Conservation (phyloP, 1,284 basidiomycete species). For the Sporisorium reilianum region DNA sequence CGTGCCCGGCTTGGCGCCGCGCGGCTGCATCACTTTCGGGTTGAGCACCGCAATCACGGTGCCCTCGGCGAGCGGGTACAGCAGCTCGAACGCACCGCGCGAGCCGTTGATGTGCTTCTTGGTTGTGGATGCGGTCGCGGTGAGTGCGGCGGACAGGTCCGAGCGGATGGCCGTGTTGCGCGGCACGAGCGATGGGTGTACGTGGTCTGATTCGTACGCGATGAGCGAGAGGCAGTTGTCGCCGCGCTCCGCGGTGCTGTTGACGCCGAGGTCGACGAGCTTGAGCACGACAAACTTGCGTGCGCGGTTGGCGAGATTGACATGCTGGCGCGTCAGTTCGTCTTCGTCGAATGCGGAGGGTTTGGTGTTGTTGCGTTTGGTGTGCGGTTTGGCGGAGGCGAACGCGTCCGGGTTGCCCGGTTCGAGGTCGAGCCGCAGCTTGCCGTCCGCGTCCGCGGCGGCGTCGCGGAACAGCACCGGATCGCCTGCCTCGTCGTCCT, state of each 20-base stretch:
- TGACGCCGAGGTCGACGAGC: constrained; percentile 82
- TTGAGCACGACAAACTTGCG: constrained; percentile 89
- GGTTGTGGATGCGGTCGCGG: constrained; percentile 21
- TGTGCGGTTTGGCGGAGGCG: not conserved
- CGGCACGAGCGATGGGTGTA: constrained; percentile 60
- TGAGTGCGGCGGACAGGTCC: constrained; percentile 26
- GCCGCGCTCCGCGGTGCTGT: constrained; percentile 75
- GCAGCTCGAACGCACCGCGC: constrained; percentile 87
- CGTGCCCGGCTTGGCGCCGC: constrained; percentile 58
- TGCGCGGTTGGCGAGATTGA: constrained; percentile 67
- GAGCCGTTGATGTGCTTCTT: constrained; percentile 87
- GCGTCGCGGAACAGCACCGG: constrained; percentile 39
- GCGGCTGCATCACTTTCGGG: constrained; percentile 84
- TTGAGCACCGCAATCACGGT: constrained; percentile 90
- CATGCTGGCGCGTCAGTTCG: constrained; percentile 70
- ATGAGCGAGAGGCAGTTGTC: constrained; percentile 85
- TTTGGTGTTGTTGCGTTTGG: constrained; percentile 51
- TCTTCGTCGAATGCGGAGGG: constrained; percentile 69
- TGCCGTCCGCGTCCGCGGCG: constrained; percentile 10
- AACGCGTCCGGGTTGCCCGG: constrained; percentile 33
- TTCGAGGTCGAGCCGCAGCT: constrained; percentile 37
- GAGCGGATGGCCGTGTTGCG: constrained; percentile 20
- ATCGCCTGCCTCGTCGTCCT: constrained; percentile 9
- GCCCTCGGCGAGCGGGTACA: constrained; percentile 86
- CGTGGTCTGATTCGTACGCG: constrained; percentile 85